These are phyloP conservation scores for Alternaria incomplexa DNA, from an alignment of 2,329 filamentous ascomycete genomes.

Conservation along the genomic window DNA sequence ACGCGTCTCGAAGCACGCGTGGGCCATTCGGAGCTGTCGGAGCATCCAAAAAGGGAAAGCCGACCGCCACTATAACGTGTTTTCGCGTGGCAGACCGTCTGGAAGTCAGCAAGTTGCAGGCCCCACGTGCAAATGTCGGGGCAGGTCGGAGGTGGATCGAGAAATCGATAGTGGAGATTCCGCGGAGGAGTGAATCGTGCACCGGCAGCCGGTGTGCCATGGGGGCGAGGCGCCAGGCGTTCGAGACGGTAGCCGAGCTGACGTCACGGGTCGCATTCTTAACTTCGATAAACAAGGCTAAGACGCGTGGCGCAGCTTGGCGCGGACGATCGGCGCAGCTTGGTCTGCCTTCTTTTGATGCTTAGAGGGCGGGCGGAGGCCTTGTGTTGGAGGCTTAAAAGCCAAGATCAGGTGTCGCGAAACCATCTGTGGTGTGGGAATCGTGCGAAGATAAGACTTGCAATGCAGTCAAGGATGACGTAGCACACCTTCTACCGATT, in stretches of 20 bases:
- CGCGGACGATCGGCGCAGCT: slow-evolving; percentile 15
- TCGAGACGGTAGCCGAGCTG: slow-evolving; percentile 2
- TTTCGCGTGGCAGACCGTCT: not conserved
- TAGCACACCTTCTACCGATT: not conserved
- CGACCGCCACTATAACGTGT: not conserved
- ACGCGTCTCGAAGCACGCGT: not conserved
- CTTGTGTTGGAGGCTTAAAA: slow-evolving; percentile 7
- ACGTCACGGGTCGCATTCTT: slow-evolving; percentile 10
- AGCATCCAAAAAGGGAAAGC: not conserved
- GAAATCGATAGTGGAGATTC: not conserved
- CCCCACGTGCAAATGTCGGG: not conserved
- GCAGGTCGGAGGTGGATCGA: slow-evolving; percentile 5
- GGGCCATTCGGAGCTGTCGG: not conserved
- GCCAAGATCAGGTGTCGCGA: not conserved
- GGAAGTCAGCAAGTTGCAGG: not conserved
- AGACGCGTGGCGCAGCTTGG: slow-evolving; percentile 17
- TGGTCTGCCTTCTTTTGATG: slow-evolving; percentile 12
- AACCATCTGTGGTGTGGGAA: not conserved
- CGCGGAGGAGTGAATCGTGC: slow-evolving; percentile 1
- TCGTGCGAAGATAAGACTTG: not conserved
- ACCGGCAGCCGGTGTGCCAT: not conserved
- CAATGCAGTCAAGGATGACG: not conserved
- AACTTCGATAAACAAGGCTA: slow-evolving; percentile 2
- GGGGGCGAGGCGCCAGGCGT: not conserved
- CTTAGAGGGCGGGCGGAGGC: slow-evolving; percentile 1